Percentiles rank a stretch among this genome's conserved stretches.
Evolutionary conservation across 345 rosid species (phyloP).

Genomic region (Rhodomyrtus tomentosa): DNA sequence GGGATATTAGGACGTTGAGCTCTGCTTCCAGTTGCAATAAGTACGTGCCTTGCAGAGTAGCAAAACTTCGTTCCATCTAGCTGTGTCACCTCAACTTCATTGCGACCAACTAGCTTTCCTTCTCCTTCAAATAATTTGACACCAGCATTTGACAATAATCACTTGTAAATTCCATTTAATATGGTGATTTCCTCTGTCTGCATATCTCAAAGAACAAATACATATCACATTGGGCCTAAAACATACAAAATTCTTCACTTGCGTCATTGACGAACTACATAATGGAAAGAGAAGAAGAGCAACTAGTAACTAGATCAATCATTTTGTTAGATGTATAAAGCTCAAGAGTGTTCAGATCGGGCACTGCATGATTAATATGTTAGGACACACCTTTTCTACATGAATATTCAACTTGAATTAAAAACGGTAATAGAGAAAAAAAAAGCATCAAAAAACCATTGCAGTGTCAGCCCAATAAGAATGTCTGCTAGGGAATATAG

Average conservation of each 20-base stretch:
- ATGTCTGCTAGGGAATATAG: neutral
- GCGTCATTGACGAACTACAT: neutral
- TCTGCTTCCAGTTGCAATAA: constrained; percentile 95
- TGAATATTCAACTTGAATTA: neutral
- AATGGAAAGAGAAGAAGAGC: neutral
- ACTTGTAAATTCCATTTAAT: constrained; percentile 85
- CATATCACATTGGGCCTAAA: neutral
- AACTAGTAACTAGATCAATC: neutral
- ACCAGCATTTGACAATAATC: constrained; percentile 74
- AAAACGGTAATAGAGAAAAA: neutral
- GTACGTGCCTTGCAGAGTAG: constrained; percentile 79
- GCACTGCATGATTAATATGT: neutral
- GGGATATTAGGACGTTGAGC: constrained; percentile 79
- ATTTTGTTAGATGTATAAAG: neutral
- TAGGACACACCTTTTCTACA: neutral
- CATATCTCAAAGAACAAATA: neutral
- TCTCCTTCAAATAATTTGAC: constrained; percentile 96
- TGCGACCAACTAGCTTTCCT: constrained; percentile 84
- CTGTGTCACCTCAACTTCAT: constrained; percentile 89
- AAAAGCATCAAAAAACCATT: neutral
- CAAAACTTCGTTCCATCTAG: constrained; percentile 83
- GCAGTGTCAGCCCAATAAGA: neutral
- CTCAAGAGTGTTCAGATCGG: neutral
- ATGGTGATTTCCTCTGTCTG: constrained; percentile 90
- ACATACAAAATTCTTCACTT: neutral